Conservation (phyloP, 768 basidiomycete genomes). For the Roridomyces roridus region DNA sequence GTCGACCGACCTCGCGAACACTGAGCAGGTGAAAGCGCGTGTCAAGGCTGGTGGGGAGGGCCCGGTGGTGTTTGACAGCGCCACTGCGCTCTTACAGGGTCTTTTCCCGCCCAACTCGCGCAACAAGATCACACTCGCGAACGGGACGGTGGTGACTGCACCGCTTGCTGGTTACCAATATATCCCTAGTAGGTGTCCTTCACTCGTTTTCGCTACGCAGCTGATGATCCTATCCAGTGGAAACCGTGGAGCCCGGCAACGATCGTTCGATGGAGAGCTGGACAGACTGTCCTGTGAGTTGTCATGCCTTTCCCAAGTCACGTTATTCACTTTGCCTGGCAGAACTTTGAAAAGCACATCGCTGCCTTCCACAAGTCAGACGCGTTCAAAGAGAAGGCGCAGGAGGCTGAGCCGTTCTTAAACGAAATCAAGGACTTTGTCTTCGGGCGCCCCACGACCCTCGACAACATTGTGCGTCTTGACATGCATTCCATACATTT, state of each 20-base stretch:
- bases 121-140: constrained; percentile 80
- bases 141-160: constrained; percentile 71
- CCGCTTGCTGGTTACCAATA: constrained; percentile 89
- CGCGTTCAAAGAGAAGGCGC: constrained; percentile 67
- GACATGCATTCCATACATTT: too few relatives aligned
- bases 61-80: constrained; percentile 83
- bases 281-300: constrained; percentile 59
- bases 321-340: constrained; percentile 2
- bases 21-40: constrained; percentile 73
- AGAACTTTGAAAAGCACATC: constrained; percentile 74
- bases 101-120: constrained; percentile 79
- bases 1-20: constrained; percentile 71
- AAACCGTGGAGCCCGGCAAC: constrained; percentile 85
- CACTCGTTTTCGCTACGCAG: background rate
- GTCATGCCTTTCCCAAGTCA: background rate
- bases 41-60: constrained; percentile 89
- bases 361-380: constrained; percentile 63
- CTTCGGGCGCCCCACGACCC: constrained; percentile 67
- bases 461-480: constrained; percentile 71
- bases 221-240: constrained; percentile 48
- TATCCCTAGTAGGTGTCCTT: constrained; percentile 60
- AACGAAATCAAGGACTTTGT: constrained; percentile 69
- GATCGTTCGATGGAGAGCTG: constrained; percentile 86
- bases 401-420: constrained; percentile 71
- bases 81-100: constrained; percentile 85